These are phyloP conservation scores for Moricandia arvensis DNA, from an alignment of 345 rosid genomes.

Conservation along the genomic window DNA sequence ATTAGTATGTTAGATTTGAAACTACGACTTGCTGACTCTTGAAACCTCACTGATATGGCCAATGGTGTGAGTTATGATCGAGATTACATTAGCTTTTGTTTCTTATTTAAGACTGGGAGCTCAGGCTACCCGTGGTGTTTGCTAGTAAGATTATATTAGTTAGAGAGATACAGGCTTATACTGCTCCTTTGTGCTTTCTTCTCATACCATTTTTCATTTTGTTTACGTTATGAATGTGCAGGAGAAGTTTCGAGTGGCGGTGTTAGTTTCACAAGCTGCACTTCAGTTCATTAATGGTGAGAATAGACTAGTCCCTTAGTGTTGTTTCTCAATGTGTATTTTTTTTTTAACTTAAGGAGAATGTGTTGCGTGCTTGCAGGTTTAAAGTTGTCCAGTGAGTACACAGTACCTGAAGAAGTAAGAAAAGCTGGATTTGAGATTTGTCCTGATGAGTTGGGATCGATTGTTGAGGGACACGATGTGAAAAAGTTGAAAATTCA, in stretches of 20 bases:
- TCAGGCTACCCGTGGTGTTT: neutral
- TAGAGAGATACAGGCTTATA: neutral
- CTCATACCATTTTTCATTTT: neutral
- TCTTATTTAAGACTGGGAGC: neutral
- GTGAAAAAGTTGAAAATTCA: slow-evolving; percentile 70
- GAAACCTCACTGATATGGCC: too few relatives aligned
- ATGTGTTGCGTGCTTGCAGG: slow-evolving; percentile 45
- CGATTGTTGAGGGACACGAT: slow-evolving; percentile 85
- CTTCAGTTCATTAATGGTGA: slow-evolving; percentile 78
- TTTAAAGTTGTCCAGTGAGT: slow-evolving; percentile 60
- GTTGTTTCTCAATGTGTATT: neutral
- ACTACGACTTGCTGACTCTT: neutral
- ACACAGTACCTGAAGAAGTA: slow-evolving; percentile 70
- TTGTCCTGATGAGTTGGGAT: slow-evolving; percentile 82
- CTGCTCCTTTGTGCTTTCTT: slow-evolving; percentile 6
- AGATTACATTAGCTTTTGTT: neutral
- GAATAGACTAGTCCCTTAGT: slow-evolving; percentile 14
- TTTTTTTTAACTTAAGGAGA: slow-evolving; percentile 26
- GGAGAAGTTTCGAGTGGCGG: slow-evolving; percentile 85
- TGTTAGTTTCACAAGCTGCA: slow-evolving; percentile 94
- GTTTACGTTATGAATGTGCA: slow-evolving; percentile 30
- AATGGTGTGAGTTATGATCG: neutral
- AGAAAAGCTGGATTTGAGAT: slow-evolving; percentile 75
- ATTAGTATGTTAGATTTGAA: neutral
- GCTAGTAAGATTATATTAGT: neutral